Conservation (phyloP, 177 flowering plant genomes). For the Vitis hybrid region DNA sequence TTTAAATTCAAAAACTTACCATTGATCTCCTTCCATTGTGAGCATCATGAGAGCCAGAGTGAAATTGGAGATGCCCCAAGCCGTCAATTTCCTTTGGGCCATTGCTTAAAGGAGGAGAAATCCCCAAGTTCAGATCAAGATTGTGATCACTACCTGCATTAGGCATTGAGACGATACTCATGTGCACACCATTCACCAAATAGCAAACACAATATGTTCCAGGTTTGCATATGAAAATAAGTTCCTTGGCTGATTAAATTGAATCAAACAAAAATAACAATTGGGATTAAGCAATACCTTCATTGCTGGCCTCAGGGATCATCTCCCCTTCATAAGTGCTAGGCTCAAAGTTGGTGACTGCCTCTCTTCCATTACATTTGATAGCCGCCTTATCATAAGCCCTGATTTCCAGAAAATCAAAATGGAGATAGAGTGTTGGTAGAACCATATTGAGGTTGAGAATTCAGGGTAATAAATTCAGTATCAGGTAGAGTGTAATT, state of each 20-base stretch:
- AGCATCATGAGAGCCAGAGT: conserved; percentile 29
- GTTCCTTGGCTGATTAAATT: neutral
- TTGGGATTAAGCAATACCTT: conserved; percentile 37
- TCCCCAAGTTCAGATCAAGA: conserved; percentile 82
- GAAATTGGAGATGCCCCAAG: conserved; percentile 21
- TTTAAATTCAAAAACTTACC: conserved; percentile 31
- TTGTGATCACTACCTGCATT: conserved; percentile 44
- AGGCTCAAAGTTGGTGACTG: conserved; percentile 89
- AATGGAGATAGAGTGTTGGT: conserved; percentile 33
- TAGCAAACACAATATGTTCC: neutral
- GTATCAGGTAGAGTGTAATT: conserved; percentile 34
- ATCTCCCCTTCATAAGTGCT: conserved; percentile 65
- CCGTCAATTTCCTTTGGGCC: conserved; percentile 28
- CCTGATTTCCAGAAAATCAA: conserved; percentile 51
- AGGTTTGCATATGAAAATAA: neutral
- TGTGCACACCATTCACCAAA: neutral
- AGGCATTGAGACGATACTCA: conserved; percentile 1
- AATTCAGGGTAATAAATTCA: conserved; percentile 30
- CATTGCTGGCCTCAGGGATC: conserved; percentile 31
- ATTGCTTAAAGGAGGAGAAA: conserved; percentile 39
- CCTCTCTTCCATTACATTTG: conserved; percentile 87
- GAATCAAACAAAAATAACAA: neutral
- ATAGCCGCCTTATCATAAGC: conserved; percentile 97
- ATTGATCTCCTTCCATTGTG: conserved; percentile 32
- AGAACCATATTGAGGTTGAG: conserved; percentile 30